Evolutionary conservation across 768 basidiomycete genomes (phyloP), one percentile per base, ranked within the genome.

Genomic region (Collybia sordida): DNA sequence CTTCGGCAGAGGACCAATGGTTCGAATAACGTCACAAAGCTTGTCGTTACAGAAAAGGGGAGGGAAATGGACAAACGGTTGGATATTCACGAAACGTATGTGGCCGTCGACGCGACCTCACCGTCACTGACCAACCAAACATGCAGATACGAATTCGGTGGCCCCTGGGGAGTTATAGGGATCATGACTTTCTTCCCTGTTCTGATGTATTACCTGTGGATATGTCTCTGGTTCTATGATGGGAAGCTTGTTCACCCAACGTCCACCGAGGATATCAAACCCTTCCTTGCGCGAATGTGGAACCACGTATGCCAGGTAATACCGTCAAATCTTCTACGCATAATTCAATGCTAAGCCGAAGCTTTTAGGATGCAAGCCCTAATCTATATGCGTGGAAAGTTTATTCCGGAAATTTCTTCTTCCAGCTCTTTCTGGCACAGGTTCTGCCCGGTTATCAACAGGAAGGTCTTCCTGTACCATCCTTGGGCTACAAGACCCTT

Each of bases 191-290:
- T 89, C 41, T 99, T 99, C 64, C 97, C 97, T 0, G 67, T 88
- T 21, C 78, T 98, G 53, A 98, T 99, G 94, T 99, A 97, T 69
- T 99, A 98, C 73, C 81, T 98, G 54, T 98, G 93, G 93, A 92
- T 92, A 51, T 99, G 97, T 63, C 80, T 98, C 28, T 92, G 88
- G 84, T 96, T 95, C 69, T 94, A 98, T 64, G 88, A 97, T 56
- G 97, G 97, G 36, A 79, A 80, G 56, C 73, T 94, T 28, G 81
- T 88, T 6, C 67, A 76, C 55, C 94, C 93, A 0, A 69, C 69
- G 12, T 88, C 88, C 6, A 51, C 80, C 23, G 82, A 81, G 22
- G 90, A 91, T 50, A 76, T 94, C 35, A 55, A 73, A 52, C 93
- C 94, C 1, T 95, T 94, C 74, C 65, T 97, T 21, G 62, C 66